Base-by-base conservation (phyloP, 345 rosid genomes). In the Euphorbia pulcherrima region DNA sequence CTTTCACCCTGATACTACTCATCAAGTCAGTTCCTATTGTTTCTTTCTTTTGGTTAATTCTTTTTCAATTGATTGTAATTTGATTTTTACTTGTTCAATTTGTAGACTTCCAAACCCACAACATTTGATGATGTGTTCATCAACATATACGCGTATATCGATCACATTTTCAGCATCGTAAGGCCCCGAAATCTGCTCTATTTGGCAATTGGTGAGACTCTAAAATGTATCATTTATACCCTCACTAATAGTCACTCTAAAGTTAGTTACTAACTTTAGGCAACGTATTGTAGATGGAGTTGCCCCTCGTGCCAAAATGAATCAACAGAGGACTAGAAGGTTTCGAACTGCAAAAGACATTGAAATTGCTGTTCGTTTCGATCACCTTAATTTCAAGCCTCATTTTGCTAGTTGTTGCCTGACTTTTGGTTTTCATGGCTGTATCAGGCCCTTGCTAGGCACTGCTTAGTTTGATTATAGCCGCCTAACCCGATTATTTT, bases 271-370 rank as follows among this genome's bases (percentile, higher is more conserved):
- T 14, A 44, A 44, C 50, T 44, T 44, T 12, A 44, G 0, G 16
- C 2, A 44, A 33, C 7, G 37, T 7, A 33, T 7, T 44, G 17
- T 75, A 94, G 99, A 94, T 74, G 97, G 99, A 65, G 99, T 94
- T 12, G 99, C 97, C 24, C 99, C 97, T 37, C 84, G 99, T 66
- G 99, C 97, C 12, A 91, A 94, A 77, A 94, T 94, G 97, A 94
- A 94, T 76, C 97, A 92, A 63, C 99, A 94, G 66, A 83, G 97
- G 20, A 87, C 97, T 20, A 85, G 97, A 85, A 84, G 97, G 51
- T 94, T 94, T 75, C 82, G 96, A 76, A 86, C 99, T 54, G 97
- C 97, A 28, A 89, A 92, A 72, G 99, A 91, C 84, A 93, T 97
- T 58, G 81, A 82, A 30, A 97, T 89, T 28, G 90, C 86, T 77